A percentile compares a stretch with the other conserved stretches of the same genome.
Evolutionary conservation across 148 eudicot species (phyloP).

Genomic region (Rhododendron ferrugineum): DNA sequence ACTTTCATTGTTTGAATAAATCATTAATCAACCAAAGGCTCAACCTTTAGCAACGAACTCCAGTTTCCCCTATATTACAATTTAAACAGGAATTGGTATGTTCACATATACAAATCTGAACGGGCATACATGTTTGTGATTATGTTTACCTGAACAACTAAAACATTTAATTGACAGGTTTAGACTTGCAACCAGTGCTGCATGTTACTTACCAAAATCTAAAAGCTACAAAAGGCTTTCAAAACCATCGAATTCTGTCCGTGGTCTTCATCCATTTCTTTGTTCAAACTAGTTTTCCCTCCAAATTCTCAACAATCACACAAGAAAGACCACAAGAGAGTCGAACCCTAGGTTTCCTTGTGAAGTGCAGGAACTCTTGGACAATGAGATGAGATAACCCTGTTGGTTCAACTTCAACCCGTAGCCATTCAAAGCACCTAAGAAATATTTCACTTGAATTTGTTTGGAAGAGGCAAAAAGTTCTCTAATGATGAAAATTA

Average conservation of each 20-base stretch:
- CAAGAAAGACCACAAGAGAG: background rate
- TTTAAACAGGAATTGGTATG: background rate
- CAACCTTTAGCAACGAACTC: background rate
- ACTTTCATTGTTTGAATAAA: background rate
- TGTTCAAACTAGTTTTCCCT: background rate
- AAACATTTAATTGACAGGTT: no score
- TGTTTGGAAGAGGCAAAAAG: background rate
- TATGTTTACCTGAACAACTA: no score
- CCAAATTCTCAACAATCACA: background rate
- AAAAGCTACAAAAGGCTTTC: background rate
- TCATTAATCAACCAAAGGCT: background rate
- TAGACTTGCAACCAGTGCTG: no score
- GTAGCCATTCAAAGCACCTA: background rate
- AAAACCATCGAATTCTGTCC: background rate
- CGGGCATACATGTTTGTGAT: background rate
- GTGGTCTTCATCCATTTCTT: background rate
- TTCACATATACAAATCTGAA: background rate
- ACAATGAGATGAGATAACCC: background rate
- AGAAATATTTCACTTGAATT: background rate
- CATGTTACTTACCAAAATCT: background rate
- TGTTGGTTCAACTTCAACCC: background rate
- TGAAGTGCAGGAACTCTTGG: background rate
- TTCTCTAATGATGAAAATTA: background rate
- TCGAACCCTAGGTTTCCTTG: background rate
- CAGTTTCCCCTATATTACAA: background rate